phyloP scores from a whole-genome alignment of 129 eudicot species.

The Pulicaria dysenterica region DNA sequence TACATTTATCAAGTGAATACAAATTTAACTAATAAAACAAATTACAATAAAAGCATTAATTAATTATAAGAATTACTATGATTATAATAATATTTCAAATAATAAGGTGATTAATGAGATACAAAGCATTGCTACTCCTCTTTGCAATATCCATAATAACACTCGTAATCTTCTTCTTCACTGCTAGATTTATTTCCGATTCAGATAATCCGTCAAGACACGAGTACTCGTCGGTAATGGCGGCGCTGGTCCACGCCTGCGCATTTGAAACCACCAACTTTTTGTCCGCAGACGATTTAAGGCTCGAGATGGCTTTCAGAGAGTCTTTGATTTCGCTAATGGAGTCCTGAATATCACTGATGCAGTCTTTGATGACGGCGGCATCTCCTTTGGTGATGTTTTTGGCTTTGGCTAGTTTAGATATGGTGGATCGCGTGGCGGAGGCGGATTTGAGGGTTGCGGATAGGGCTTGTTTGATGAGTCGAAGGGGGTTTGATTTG shows the following conservation, averaged over 20 bases:
- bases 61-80: no score
- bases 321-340: conserved; percentile 49
- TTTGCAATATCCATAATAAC: conserved; percentile 36
- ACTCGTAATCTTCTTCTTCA: conserved; percentile 31
- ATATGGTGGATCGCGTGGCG: conserved; percentile 35
- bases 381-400: conserved; percentile 42
- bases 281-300: conserved; percentile 21
- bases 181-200: conserved; percentile 26
- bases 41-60: background rate
- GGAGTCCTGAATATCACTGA: conserved; percentile 51
- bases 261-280: conserved; percentile 55
- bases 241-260: conserved; percentile 77
- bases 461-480: conserved; percentile 52
- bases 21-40: background rate
- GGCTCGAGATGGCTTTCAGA: conserved; percentile 19
- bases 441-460: conserved; percentile 47
- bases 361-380: conserved; percentile 51
- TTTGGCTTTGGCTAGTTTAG: conserved; percentile 34
- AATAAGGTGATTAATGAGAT: conserved; percentile 59
- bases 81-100: conserved; percentile 10
- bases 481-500: conserved; percentile 40
- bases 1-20: conserved; percentile 3
- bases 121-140: conserved; percentile 59
- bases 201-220: conserved; percentile 59
- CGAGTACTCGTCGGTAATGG: conserved; percentile 63